Evolutionary conservation across 2,329 filamentous ascomycete genomes (phyloP).

Genomic region (Colletotrichum filicis): DNA sequence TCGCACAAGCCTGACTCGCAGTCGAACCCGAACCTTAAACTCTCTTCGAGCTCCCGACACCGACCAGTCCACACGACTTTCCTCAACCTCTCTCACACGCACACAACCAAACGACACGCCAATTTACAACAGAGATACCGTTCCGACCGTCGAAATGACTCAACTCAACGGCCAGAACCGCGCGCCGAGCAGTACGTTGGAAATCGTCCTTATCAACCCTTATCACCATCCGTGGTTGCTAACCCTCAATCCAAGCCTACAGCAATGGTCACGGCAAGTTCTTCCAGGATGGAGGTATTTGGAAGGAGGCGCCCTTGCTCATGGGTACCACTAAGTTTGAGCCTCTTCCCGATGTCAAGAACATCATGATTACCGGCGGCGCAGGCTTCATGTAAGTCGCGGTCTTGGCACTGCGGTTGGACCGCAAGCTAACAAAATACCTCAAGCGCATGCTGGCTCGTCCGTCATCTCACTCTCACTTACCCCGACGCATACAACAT

Average conservation of each 20-base stretch:
- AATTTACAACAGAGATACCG: neutral
- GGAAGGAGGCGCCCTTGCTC: conserved; percentile 77
- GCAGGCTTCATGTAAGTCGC: conserved; percentile 83
- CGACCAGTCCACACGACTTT: neutral
- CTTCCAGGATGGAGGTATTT: conserved; percentile 71
- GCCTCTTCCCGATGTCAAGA: conserved; percentile 75
- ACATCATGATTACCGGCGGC: conserved; percentile 86
- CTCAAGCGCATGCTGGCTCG: conserved; percentile 84
- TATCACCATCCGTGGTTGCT: neutral
- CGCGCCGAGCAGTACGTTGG: conserved; percentile 11
- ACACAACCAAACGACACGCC: neutral
- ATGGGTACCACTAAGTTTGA: conserved; percentile 77
- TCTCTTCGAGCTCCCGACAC: conserved; percentile 19
- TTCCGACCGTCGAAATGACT: conserved; percentile 8
- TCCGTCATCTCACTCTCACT: conserved; percentile 79
- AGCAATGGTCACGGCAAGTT: conserved; percentile 51
- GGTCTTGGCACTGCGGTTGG: conserved; percentile 5
- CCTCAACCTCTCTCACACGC: neutral
- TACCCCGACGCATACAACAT: conserved; percentile 82
- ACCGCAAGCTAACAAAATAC: conserved; percentile 20
- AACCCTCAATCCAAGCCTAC: conserved; percentile 32
- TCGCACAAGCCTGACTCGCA: conserved; percentile 32
- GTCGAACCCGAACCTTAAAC: conserved; percentile 7
- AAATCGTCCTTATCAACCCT: neutral
- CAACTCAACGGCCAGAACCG: conserved; percentile 29